Evolutionary conservation across 1,284 basidiomycete species (phyloP), one percentile per base, ranked within the genome.

Genomic region (Cutaneotrichosporon mucoides): DNA sequence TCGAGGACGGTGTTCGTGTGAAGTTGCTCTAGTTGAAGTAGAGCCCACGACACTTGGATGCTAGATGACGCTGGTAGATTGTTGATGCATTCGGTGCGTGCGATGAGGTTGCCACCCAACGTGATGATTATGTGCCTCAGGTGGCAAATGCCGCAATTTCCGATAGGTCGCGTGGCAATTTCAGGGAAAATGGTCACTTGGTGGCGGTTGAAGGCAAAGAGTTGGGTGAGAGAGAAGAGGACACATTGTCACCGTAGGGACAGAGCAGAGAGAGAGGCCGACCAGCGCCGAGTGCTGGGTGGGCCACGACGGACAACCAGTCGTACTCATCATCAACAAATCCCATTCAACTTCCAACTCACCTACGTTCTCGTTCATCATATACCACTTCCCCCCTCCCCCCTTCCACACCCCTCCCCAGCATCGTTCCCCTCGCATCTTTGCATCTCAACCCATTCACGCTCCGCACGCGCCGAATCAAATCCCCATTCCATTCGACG

Each of bases 71-170:
- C 24, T 24, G 24, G 24, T 24, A 24, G 24, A 24, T 24, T 24
- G 35, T 15, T 15, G 35, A 7, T 15, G 38, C 4, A 4, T 37
- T 11, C 15, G 33, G 15, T 24, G 48, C n/a, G 13, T 38, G 36
- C 4, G 51, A 33, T 16, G 40, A 41, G 41, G 34, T 57, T 37
- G 56, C 56, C 56, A 57, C 56, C 56, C 56, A 57, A 56, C 42
- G 24, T 16, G 34, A 36, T 1, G 15, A 35, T 44, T 52, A 41
- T 42, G 56, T 51, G 60, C 60, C 60, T 62, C 60, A 62, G 24
- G 57, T 59, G 55, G 60, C 57, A 61, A 64, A 64, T 50, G 43
- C 63, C 58, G 57, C 45, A 59, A 61, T 48, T 43, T 48, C 62
- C 59, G 62, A 13, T 11, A 1, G 4, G n/a, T 51, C 47, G 35